phyloP scores from a whole-genome alignment of 1,284 basidiomycete species.

The Trametes sp. region DNA sequence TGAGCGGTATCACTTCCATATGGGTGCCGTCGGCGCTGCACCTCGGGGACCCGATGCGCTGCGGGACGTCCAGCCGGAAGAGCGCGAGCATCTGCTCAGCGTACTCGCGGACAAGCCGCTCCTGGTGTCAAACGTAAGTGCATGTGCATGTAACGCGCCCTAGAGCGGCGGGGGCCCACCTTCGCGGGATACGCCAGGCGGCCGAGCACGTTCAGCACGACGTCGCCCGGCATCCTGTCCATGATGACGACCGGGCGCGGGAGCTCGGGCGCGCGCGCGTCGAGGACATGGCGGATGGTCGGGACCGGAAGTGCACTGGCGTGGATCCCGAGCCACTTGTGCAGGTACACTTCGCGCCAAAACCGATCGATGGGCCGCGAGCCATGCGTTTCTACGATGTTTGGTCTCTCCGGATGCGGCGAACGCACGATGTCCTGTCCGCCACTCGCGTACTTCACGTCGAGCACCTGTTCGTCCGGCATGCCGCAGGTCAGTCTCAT shows the following conservation, averaged over 20 bases:
- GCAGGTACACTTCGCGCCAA: not conserved
- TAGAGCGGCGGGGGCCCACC: not conserved
- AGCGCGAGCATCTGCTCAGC: not conserved
- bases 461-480: not conserved
- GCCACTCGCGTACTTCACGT: conserved; percentile 9
- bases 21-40: not conserved
- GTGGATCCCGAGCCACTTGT: not conserved
- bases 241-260: not conserved
- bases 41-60: not conserved
- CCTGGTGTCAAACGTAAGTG: not conserved
- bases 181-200: not conserved
- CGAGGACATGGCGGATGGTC: not conserved
- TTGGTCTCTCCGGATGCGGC: not conserved
- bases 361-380: not conserved
- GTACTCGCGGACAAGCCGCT: not conserved
- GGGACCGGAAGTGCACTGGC: not conserved
- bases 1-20: not conserved
- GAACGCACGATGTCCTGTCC: not conserved
- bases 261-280: not conserved
- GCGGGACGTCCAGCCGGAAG: conserved; percentile 3
- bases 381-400: not conserved
- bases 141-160: no score
- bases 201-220: conserved; percentile 4
- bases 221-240: conserved; percentile 1
- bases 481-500: not conserved